Evolutionary conservation across 768 basidiomycete genomes (phyloP).

Genomic region (Lentinus brumalis): DNA sequence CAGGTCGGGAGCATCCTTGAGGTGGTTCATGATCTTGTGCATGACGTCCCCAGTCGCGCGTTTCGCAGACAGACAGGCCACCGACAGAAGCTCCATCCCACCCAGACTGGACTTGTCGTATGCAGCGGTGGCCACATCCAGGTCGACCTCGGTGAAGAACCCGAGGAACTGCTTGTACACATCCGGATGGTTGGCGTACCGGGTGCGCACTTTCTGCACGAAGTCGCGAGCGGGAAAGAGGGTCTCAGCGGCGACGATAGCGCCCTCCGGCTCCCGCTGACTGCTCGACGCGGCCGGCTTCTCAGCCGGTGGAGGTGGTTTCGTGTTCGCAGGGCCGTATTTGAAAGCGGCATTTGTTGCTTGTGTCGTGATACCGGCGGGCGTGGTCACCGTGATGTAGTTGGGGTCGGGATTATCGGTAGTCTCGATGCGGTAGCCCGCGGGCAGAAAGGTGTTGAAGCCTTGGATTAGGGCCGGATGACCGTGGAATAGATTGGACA

Average conservation of each 20-base stretch:
- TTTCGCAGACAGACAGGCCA: slow-evolving; percentile 15
- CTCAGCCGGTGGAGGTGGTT: slow-evolving; percentile 1
- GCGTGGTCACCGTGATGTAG: slow-evolving; percentile 78
- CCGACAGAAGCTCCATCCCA: slow-evolving; percentile 21
- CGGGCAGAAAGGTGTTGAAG: slow-evolving; percentile 96
- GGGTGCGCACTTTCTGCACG: slow-evolving; percentile 94
- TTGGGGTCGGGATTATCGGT: slow-evolving; percentile 62
- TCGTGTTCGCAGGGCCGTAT: slow-evolving; percentile 12
- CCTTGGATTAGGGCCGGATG: slow-evolving; percentile 93
- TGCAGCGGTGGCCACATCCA: too few species aligned
- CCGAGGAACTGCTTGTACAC: slow-evolving; percentile 82
- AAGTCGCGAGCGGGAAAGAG: slow-evolving; percentile 89
- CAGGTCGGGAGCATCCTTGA: slow-evolving; percentile 76
- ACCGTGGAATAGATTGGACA: slow-evolving; percentile 89
- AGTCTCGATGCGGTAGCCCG: slow-evolving; percentile 90
- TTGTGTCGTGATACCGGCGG: slow-evolving; percentile 54
- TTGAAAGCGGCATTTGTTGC: slow-evolving; percentile 27
- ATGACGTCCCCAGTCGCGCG: slow-evolving; percentile 62
- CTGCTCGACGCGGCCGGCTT: not conserved
- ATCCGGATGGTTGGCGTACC: slow-evolving; percentile 77
- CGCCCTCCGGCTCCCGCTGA: not conserved
- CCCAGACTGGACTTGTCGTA: slow-evolving; percentile 15
- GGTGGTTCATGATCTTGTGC: slow-evolving; percentile 64
- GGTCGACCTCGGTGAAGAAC: slow-evolving; percentile 56
- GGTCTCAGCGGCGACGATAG: slow-evolving; percentile 17